A percentile compares a stretch with the other conserved stretches of the same genome.
Evolutionary conservation across 2,329 filamentous ascomycete genomes (phyloP).

Genomic region (Ophiostoma ips): DNA sequence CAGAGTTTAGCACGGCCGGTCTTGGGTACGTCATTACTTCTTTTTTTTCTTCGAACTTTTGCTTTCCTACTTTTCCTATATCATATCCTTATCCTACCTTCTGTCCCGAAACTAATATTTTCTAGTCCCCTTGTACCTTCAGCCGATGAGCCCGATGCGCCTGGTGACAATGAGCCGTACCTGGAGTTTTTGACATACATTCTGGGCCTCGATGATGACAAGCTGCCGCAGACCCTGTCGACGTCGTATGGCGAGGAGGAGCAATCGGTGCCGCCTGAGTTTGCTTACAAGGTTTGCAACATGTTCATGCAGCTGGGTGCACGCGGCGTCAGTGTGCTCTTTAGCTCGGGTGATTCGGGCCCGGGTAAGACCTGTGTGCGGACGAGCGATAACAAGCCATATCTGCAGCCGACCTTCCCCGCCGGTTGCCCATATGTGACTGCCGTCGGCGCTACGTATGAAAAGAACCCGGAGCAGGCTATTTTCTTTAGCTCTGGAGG

Average conservation of each 20-base stretch:
- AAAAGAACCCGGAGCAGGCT: constrained; percentile 16
- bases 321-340: constrained; percentile 49
- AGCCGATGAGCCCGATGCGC: constrained; percentile 29
- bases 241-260: constrained; percentile 57
- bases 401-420: constrained; percentile 26
- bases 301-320: constrained; percentile 52
- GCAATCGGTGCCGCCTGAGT: constrained; percentile 46
- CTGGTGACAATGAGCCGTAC: constrained; percentile 54
- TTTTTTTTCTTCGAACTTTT: too few relatives aligned
- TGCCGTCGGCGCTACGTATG: constrained; percentile 44
- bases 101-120: too few relatives aligned
- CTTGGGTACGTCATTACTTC: constrained; percentile 18
- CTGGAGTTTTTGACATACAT: constrained; percentile 47
- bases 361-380: constrained; percentile 47
- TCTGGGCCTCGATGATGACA: constrained; percentile 31
- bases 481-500: constrained; percentile 26
- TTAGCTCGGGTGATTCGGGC: constrained; percentile 45
- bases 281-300: constrained; percentile 47
- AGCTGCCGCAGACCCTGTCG: constrained; percentile 47
- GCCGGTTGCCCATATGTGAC: constrained; percentile 26
- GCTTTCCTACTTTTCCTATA: too few relatives aligned
- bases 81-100: too few relatives aligned
- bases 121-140: constrained; percentile 38
- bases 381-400: constrained; percentile 29
- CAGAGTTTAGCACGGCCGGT: constrained; percentile 47